Base-by-base conservation (phyloP, 2,329 filamentous ascomycete species). In the Penicillium sp. region DNA sequence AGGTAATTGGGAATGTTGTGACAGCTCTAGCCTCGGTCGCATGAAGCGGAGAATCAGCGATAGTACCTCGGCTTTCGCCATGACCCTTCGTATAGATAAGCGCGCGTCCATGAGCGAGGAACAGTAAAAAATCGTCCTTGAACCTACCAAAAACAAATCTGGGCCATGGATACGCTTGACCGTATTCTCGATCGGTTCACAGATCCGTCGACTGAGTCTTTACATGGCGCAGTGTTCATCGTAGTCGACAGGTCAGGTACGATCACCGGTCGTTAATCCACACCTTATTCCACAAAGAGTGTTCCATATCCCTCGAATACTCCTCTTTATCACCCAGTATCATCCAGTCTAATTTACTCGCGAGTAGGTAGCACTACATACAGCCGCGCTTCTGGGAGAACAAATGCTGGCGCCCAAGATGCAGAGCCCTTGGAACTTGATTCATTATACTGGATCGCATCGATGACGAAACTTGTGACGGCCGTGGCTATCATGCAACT, bases 371-470 rank as follows among this genome's bases (percentile, higher is more conserved):
- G 10, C 2, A 35, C 10, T n/a, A 17, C 35, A 5, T 49, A 17
- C 31, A 31, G n/a, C 5, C 45, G 31, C 14, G 28, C 28, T 1
- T 34, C 45, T 7, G 45, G 45, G 5, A 34, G 31, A 49, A 35
- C 28, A 10, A 49, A n/a, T 20, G 14, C 31, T 12, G 47, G 15
- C 20, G 11, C 10, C n/a, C n/a, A 50, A 4, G 8, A 22, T 35
- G 17, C 17, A 15, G n/a, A 15, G 8, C 47, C 47, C 5, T 22
- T 35, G 34, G n/a, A 25, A 50, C 10, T 49, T 4, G 84, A 89
- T 43, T 84, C 79, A 5, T 75, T 86, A 1, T 89, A 86, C 66
- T 84, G 81, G 80, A 79, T 83, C 47, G 81, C 81, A 3, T 81
- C 78, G 3, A 82, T 79, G 69, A 80, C 77, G 1, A 79, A 79